Base-by-base conservation (phyloP, 305 asterid species). In the Fraxinus floribunda region DNA sequence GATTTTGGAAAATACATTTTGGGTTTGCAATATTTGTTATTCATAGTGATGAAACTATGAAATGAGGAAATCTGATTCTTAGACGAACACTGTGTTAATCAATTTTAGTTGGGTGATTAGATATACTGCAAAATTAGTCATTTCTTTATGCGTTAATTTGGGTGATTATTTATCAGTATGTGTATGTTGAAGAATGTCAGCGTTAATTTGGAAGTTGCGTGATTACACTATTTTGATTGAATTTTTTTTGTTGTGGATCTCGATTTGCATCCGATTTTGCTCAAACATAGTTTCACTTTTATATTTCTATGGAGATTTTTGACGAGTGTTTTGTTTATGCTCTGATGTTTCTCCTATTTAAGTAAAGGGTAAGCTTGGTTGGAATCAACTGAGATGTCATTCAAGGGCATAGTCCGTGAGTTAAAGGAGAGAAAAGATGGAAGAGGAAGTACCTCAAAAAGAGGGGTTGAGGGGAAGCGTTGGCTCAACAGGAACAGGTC, bases 391-490 rank as follows among this genome's bases (percentile, higher is more conserved):
- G 62, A 80, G 74, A 96, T 96, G 99, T 86, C 98, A 4, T 93
- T 96, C 86, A 94, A 93, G 92, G 89, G 88, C 91, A 90, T 93
- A 35, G 91, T 94, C 10, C 92, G 95, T 13, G 98, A 95, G 87
- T 85, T 95, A 30, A 93, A 85, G 88, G 97, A 88, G 86, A 86
- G 93, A 91, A 93, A 89, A 92, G 94, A 90, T 86, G 98, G 97
- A 82, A 90, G 93, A 62, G 98, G 98, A 74, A 93, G 89, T 88
- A 87, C 89, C 80, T 96, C 99, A 0, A 90, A 90, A 82, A 90
- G 94, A 81, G 91, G 94, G 62, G 68, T 83, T 16, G 97, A 90
- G 70, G 84, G 93, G 55, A 94, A 83, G 90, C 92, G 86, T 32
- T 96, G 97, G 98, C 90, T 93, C n/a, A 85, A 89, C 84, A 86